These are phyloP conservation scores for Solanum lignicaule DNA, from an alignment of 257 asterid genomes.

Conservation along the genomic window DNA sequence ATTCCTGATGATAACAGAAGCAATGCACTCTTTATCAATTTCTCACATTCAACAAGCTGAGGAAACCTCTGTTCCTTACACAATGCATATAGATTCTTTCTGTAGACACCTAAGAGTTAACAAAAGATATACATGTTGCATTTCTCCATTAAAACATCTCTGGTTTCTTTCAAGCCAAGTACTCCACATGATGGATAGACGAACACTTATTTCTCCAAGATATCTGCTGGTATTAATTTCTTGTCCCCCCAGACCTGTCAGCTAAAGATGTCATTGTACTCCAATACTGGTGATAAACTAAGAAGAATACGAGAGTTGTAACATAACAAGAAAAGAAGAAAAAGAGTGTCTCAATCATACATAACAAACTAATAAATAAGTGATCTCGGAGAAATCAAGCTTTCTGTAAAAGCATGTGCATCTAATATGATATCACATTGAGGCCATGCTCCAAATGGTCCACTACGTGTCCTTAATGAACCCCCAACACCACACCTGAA, in stretches of 20 bases:
- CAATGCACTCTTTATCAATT: too few species aligned
- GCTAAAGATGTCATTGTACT: background rate
- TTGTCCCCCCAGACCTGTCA: background rate
- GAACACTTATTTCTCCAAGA: background rate
- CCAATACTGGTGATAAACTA: background rate
- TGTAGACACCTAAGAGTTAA: background rate
- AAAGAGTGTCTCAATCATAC: background rate
- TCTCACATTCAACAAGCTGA: too few species aligned
- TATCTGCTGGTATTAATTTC: too few species aligned
- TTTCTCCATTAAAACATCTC: background rate
- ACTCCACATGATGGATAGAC: background rate
- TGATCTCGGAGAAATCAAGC: background rate
- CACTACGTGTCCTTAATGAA: background rate
- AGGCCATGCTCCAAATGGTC: background rate
- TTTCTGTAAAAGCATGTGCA: background rate
- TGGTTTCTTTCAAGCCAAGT: background rate
- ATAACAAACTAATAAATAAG: background rate
- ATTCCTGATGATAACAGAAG: too few species aligned
- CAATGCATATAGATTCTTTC: background rate
- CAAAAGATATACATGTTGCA: background rate
- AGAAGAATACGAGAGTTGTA: background rate
- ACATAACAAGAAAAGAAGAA: background rate
- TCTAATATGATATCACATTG: background rate
- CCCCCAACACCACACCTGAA: background rate
- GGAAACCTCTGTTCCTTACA: background rate